Conservation (phyloP, 2,329 filamentous ascomycete genomes). For the Trichoderma sp. region DNA sequence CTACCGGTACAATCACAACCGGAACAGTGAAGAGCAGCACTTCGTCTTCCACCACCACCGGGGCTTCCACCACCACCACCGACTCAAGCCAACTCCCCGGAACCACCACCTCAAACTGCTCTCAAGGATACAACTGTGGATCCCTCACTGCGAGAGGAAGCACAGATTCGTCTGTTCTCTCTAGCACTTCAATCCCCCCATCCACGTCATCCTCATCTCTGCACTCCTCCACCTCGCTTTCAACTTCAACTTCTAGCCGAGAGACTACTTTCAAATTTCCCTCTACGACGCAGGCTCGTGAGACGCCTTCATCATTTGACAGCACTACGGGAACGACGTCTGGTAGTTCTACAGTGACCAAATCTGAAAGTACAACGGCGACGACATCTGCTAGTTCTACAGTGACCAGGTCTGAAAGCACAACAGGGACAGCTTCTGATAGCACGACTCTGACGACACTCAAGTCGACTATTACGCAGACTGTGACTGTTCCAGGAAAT, state of each 20-base stretch:
- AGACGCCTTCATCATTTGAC: not conserved
- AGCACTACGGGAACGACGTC: not conserved
- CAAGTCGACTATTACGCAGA: conserved; percentile 14
- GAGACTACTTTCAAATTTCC: not conserved
- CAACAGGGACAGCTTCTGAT: not conserved
- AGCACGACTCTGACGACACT: not conserved
- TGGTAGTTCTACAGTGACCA: not conserved
- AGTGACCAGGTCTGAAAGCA: not conserved
- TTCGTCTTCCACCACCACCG: not conserved
- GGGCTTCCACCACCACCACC: not conserved
- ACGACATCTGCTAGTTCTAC: not conserved
- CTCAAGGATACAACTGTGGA: conserved; percentile 20
- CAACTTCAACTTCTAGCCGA: not conserved
- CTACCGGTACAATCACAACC: not conserved
- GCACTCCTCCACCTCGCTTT: not conserved
- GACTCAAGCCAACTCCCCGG: conserved; percentile 5
- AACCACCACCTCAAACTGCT: conserved; percentile 3
- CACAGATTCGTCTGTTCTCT: not conserved
- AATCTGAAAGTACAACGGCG: not conserved
- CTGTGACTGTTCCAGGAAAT: conserved; percentile 13
- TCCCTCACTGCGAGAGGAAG: conserved; percentile 1
- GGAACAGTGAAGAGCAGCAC: too few relatives aligned
- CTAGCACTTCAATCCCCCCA: not conserved
- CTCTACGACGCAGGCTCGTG: not conserved
- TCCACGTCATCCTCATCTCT: not conserved